phyloP scores from a whole-genome alignment of 805 yeast genomes.

The Starmerella tilneyi region DNA sequence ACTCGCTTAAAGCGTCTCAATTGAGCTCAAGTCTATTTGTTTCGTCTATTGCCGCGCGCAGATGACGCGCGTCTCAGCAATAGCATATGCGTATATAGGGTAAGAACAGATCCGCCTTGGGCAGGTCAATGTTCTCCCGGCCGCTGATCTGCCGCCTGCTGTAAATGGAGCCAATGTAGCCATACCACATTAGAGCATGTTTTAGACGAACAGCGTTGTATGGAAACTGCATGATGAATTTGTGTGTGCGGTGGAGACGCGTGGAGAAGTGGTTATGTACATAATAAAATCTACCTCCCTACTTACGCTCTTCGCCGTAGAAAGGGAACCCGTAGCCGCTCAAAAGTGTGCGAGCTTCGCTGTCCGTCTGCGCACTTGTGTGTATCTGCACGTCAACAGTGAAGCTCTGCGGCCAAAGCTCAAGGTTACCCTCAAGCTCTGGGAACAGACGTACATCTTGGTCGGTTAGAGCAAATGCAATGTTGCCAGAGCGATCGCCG shows the following conservation, averaged over 20 bases:
- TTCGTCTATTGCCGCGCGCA: too few relatives aligned
- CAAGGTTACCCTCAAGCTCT: conserved; percentile 82
- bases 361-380: conserved; percentile 82
- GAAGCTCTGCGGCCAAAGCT: conserved; percentile 74
- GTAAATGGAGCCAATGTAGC: too few relatives aligned
- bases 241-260: neutral
- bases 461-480: conserved; percentile 71
- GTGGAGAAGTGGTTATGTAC: conserved; percentile 5
- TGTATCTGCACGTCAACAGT: conserved; percentile 79
- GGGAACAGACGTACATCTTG: conserved; percentile 79
- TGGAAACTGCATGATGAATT: too few relatives aligned
- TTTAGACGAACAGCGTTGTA: too few relatives aligned
- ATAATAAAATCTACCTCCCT: neutral
- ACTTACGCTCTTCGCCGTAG: conserved; percentile 32
- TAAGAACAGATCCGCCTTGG: too few relatives aligned
- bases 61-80: too few relatives aligned
- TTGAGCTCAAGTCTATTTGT: too few relatives aligned
- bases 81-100: too few relatives aligned
- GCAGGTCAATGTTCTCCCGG: too few relatives aligned
- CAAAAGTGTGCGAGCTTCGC: conserved; percentile 74
- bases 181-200: too few relatives aligned
- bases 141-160: too few relatives aligned
- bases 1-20: too few relatives aligned
- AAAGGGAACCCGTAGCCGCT: conserved; percentile 80
- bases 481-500: conserved; percentile 79